These are phyloP conservation scores for Luvunga scandens DNA, from an alignment of 345 rosid genomes.

Conservation along the genomic window DNA sequence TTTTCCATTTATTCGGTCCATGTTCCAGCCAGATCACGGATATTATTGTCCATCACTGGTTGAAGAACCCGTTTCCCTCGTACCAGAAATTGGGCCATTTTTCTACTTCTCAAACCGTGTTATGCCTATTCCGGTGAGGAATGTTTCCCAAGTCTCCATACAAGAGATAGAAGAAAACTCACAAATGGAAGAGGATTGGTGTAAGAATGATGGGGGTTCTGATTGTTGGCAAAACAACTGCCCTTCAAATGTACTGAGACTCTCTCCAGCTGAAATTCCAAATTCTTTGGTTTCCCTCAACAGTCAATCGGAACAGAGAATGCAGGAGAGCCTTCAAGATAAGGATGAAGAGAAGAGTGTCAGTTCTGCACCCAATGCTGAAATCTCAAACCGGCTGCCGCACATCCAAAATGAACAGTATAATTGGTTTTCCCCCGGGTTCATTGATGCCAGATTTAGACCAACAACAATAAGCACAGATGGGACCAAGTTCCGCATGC, in stretches of 20 bases:
- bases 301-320: conserved; percentile 7
- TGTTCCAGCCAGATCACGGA: conserved; percentile 14
- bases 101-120: conserved; percentile 9
- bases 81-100: conserved; percentile 11
- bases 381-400: conserved; percentile 9
- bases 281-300: conserved; percentile 1
- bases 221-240: conserved; percentile 8
- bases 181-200: conserved; percentile 13
- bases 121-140: conserved; percentile 10
- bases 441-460: conserved; percentile 15
- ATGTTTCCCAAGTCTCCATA: conserved; percentile 20
- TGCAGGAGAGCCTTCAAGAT: conserved; percentile 2
- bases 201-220: not conserved
- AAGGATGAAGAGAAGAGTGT: not conserved
- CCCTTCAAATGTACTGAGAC: conserved; percentile 7
- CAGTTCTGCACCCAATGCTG: not conserved
- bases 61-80: conserved; percentile 6
- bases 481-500: not conserved
- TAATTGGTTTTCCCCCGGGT: not conserved
- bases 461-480: not conserved
- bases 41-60: conserved; percentile 2
- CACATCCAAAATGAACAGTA: conserved; percentile 2
- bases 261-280: not conserved
- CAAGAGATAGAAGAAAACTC: conserved; percentile 20
- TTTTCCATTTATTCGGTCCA: conserved; percentile 8